Evolutionary conservation across 2,329 filamentous ascomycete species (phyloP), one percentile per base, ranked within the genome.

Genomic region (Tolypocladium cylindrosporum): DNA sequence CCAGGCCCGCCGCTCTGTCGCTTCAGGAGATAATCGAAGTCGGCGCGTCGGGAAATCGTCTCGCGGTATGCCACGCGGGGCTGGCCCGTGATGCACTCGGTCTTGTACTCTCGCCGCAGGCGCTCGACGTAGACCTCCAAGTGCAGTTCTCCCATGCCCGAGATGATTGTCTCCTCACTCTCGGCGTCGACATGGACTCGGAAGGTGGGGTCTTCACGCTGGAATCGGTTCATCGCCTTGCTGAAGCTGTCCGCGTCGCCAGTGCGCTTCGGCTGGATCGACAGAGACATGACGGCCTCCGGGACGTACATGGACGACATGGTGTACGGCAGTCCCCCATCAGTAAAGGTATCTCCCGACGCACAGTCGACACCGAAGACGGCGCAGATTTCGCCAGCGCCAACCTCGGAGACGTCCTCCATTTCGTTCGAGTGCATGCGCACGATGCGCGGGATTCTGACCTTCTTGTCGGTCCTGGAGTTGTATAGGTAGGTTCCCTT

Each of bases 381-480:
- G 61, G 94, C 94, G 71, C 94, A 99, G 63, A 99, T 99, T 74
- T 99, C 94, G 74, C 94, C 94, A 57, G 94, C 93, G 56, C 92
- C 91, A 62, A 99, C 88, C 73, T 97, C 92, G 58, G 77, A 80
- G 37, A 97, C 91, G 69, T 99, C 94, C 74, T 99, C 94, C 93
- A 99, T 96, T 70, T 99, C 94, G 71, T 97, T 96, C 52, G 92
- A 96, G 79, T 99, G 94, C 94, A 99, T 99, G 62, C 94, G 91
- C 61, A 99, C 94, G 67, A 99, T 97, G 69, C 93, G 89, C 24
- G 94, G 94, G 59, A 99, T 88, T 75, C 95, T 92, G 71, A 99
- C 88, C 79, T 93, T 97, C 82, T 97, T 96, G 74, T 93, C 89
- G 63, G 85, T 95, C 66, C 92, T 87, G 10, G 92, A 92, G 75